Evolutionary conservation across 2,329 filamentous ascomycete species (phyloP), one percentile per base, ranked within the genome.

Genomic region (Orbilia oligospora): DNA sequence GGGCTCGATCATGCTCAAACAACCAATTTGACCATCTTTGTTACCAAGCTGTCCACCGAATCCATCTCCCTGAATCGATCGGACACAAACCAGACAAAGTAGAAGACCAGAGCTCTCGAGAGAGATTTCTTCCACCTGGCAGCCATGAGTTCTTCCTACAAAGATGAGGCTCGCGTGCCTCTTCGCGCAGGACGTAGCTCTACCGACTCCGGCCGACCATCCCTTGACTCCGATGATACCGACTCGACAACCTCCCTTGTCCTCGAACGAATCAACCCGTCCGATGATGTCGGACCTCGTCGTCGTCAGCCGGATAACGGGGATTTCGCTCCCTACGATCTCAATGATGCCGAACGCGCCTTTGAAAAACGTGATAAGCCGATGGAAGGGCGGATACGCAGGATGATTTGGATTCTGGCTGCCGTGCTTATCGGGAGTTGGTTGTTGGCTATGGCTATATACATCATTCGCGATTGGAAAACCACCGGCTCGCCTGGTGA

Each of bases 181-280:
- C 68, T 78, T 48, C 75, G 75, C 27, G 61, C 68, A 20, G 68
- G 67, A 24, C 68, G 75, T 27, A 56, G 24, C 56, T 78, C 72
- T 49, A 56, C 56, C 30, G 83, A 80, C 78, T 84, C 84, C 51
- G 82, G 82, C 69, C 85, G 86, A 80, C 83, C 84, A 76, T 89
- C 89, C 68, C 85, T 85, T 82, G 88, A 88, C 44, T 93, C 92
- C 2, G 84, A 89, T 55, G 93, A 91, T n/a, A 91, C 91, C 48
- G 90, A 90, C n/a, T 96, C 93, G 38, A 95, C 93, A 10, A 94
- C 91, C 3, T 95, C 93, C 81, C 87, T 96, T 14, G 89, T 96
- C 68, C 92, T 96, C 83, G 92, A 96, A 81, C 90, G 91, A 80
- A 88, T 95, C 81, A 88, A 89, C 82, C 90, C 92, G 30, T 75